These are phyloP conservation scores for Planoprotostelium fungivorum DNA, from an alignment of 78 protist genomes.

Conservation along the genomic window DNA sequence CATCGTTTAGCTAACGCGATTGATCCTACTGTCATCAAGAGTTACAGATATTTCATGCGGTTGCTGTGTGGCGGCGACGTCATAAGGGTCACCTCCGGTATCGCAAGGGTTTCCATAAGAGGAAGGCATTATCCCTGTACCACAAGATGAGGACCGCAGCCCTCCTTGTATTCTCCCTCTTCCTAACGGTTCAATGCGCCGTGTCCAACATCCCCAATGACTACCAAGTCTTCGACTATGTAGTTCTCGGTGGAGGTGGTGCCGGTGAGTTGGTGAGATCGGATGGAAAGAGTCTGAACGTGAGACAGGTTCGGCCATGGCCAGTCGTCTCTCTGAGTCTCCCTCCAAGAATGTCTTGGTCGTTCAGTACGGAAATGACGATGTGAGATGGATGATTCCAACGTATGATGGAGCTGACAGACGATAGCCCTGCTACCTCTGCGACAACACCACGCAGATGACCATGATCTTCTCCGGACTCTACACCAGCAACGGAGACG, in stretches of 20 bases:
- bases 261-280: background rate
- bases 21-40: too few relatives aligned
- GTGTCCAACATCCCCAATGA: background rate
- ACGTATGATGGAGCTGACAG: background rate
- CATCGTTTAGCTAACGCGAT: too few relatives aligned
- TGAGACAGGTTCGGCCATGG: background rate
- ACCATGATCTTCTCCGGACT: background rate
- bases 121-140: too few relatives aligned
- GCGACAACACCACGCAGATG: background rate
- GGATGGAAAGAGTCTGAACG: background rate
- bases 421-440: background rate
- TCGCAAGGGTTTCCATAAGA: too few relatives aligned
- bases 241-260: background rate
- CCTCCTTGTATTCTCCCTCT: too few relatives aligned
- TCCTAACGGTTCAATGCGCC: too few relatives aligned
- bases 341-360: background rate
- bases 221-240: background rate
- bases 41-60: too few relatives aligned
- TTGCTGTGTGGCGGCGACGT: too few relatives aligned
- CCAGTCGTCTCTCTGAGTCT: background rate
- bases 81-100: too few relatives aligned
- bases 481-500: background rate
- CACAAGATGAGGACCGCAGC: too few relatives aligned
- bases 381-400: background rate
- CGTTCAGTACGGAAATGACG: background rate